Evolutionary conservation across 257 asterid genomes (phyloP).

Genomic region (Solanum sejunctum): DNA sequence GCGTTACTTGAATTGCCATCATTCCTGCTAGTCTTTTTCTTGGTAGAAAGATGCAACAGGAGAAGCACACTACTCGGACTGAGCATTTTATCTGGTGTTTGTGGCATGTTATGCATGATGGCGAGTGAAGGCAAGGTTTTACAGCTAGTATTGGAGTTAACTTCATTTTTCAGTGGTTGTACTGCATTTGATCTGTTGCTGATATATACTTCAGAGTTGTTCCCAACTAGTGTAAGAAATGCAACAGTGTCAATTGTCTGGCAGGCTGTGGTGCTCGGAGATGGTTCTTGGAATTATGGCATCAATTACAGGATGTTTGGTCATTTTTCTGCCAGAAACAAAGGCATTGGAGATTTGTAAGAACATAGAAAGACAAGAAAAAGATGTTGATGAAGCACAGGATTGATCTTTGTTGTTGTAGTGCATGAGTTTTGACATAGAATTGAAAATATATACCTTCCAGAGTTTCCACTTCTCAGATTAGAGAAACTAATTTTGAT

Average conservation of each 20-base stretch:
- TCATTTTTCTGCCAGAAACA: conserved; percentile 16
- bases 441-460: too few relatives aligned
- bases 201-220: conserved; percentile 18
- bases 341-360: not conserved
- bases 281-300: conserved; percentile 14
- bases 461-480: too few relatives aligned
- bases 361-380: not conserved
- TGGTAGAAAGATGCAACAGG: conserved; percentile 15
- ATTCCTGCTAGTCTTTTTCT: conserved; percentile 3
- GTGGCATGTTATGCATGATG: conserved; percentile 7
- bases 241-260: conserved; percentile 18
- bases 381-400: not conserved
- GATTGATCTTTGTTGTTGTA: too few relatives aligned
- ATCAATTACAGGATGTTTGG: conserved; percentile 7
- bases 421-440: not conserved
- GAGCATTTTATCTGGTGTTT: conserved; percentile 12
- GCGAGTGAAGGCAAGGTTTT: conserved; percentile 1
- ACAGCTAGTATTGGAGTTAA: conserved; percentile 12
- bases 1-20: conserved; percentile 25
- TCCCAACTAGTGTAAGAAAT: conserved; percentile 17
- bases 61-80: conserved; percentile 13
- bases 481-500: too few relatives aligned
- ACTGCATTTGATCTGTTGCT: conserved; percentile 12
- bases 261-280: conserved; percentile 19
- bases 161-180: conserved; percentile 15